Evolutionary conservation across 345 rosid species (phyloP).

Genomic region (Eucalyptus decipiens): DNA sequence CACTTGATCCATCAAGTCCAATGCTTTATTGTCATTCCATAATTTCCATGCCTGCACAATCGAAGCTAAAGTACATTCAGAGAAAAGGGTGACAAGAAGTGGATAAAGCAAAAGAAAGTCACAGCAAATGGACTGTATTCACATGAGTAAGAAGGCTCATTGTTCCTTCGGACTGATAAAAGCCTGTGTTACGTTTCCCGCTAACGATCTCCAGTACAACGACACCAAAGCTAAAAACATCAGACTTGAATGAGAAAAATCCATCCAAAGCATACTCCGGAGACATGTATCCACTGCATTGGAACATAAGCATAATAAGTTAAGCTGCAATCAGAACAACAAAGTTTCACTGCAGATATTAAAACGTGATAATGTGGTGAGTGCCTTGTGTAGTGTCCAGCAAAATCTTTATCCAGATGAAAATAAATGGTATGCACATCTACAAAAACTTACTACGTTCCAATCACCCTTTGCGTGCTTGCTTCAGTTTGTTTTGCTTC

Average conservation of each 20-base stretch:
- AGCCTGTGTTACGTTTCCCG: slow-evolving; percentile 30
- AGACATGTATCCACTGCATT: slow-evolving; percentile 57
- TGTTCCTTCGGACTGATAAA: slow-evolving; percentile 6
- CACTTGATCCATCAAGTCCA: slow-evolving; percentile 23
- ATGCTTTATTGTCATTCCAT: slow-evolving; percentile 22
- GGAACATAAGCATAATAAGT: not conserved
- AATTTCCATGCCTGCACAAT: slow-evolving; percentile 35
- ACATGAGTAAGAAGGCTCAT: slow-evolving; percentile 42
- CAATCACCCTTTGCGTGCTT: slow-evolving; percentile 47
- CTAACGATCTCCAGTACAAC: slow-evolving; percentile 39
- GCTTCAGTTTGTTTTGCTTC: slow-evolving; percentile 37
- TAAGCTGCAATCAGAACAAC: fast-evolving
- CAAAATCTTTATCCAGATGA: fast-evolving
- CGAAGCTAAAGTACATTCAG: not conserved
- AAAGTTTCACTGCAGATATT: not conserved
- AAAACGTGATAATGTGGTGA: not conserved
- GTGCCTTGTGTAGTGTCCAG: not conserved
- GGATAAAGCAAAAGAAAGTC: not conserved
- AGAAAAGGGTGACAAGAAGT: not conserved
- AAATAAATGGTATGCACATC: not conserved
- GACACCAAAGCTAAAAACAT: slow-evolving; percentile 58
- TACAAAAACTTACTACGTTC: slow-evolving; percentile 47
- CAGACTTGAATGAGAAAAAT: slow-evolving; percentile 47
- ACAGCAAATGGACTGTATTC: not conserved
- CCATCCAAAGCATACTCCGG: slow-evolving; percentile 62